Evolutionary conservation across 2,329 filamentous ascomycete species (phyloP).

Genomic region (Phialophora macrospora): DNA sequence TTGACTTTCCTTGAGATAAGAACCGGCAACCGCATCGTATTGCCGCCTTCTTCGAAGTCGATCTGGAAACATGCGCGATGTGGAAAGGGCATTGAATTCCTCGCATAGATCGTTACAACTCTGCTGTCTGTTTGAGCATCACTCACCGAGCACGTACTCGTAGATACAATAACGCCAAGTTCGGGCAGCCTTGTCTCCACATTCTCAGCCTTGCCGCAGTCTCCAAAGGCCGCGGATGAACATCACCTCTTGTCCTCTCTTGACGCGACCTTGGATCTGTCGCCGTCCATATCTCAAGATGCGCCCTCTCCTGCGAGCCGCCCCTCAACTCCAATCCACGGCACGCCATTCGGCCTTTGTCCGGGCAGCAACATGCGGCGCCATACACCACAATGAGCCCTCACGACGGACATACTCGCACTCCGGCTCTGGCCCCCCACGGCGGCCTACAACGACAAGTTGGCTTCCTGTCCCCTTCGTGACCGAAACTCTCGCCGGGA

Average conservation of each 20-base stretch:
- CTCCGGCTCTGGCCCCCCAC: not conserved
- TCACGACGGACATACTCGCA: conserved; percentile 21
- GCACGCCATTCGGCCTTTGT: conserved; percentile 10
- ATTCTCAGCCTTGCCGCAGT: conserved; percentile 13
- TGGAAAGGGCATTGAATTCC: not conserved
- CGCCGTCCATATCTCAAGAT: conserved; percentile 24
- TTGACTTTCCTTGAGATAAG: not conserved
- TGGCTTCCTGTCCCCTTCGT: conserved; percentile 39
- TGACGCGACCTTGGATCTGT: conserved; percentile 12
- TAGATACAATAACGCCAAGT: not conserved
- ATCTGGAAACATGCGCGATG: not conserved
- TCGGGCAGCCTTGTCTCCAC: not conserved
- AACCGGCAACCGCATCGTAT: not conserved
- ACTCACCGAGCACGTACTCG: not conserved
- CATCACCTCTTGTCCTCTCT: conserved; percentile 6
- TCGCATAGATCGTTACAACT: not conserved
- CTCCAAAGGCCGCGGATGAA: conserved; percentile 1
- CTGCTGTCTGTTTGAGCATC: not conserved
- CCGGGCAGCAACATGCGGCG: conserved; percentile 9
- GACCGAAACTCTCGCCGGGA: conserved; percentile 38
- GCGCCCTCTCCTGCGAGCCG: conserved; percentile 28
- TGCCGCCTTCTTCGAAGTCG: not conserved
- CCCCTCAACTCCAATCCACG: conserved; percentile 20
- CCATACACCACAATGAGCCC: conserved; percentile 12
- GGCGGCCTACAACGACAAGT: conserved; percentile 13